Evolutionary conservation across 2,329 filamentous ascomycete genomes (phyloP).

Genomic region (Amesomyces nigricolor): DNA sequence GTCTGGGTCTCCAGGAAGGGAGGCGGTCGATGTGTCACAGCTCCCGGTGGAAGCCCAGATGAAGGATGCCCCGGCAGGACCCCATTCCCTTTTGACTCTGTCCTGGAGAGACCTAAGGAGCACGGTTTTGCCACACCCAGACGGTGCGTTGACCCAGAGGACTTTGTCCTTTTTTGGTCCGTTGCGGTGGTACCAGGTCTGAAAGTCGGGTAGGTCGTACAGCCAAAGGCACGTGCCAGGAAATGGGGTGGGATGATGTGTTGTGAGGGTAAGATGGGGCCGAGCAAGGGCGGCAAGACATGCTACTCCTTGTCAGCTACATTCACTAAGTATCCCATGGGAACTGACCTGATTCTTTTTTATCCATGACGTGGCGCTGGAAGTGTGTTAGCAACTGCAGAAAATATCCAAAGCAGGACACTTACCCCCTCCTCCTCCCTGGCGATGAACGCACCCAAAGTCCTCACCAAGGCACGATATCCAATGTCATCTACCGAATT

Average conservation of each 20-base stretch:
- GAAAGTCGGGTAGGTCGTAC: conserved; percentile 30
- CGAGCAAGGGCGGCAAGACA: conserved; percentile 24
- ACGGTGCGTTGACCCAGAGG: conserved; percentile 31
- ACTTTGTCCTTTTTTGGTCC: conserved; percentile 27
- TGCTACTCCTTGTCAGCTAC: conserved; percentile 14
- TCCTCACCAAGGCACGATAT: conserved; percentile 27
- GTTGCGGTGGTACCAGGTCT: conserved; percentile 30
- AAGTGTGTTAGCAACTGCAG: conserved; percentile 3
- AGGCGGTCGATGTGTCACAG: conserved; percentile 21
- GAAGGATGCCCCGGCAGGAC: conserved; percentile 25
- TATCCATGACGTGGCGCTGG: conserved; percentile 23
- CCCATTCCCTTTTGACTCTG: conserved; percentile 29
- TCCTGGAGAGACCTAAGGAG: conserved; percentile 28
- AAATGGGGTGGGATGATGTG: conserved; percentile 22
- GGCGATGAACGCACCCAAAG: conserved; percentile 22
- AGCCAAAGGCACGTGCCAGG: conserved; percentile 32
- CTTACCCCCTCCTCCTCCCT: conserved; percentile 27
- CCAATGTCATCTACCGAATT: conserved; percentile 26
- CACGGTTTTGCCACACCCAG: conserved; percentile 31
- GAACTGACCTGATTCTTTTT: conserved; percentile 24
- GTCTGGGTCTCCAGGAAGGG: conserved; percentile 16
- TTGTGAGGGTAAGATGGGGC: conserved; percentile 15
- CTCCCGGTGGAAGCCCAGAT: conserved; percentile 27
- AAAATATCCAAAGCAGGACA: too few species aligned
- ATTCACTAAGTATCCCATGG: background rate